phyloP scores from a whole-genome alignment of 306 rosid genomes.

The Quercus gilva region DNA sequence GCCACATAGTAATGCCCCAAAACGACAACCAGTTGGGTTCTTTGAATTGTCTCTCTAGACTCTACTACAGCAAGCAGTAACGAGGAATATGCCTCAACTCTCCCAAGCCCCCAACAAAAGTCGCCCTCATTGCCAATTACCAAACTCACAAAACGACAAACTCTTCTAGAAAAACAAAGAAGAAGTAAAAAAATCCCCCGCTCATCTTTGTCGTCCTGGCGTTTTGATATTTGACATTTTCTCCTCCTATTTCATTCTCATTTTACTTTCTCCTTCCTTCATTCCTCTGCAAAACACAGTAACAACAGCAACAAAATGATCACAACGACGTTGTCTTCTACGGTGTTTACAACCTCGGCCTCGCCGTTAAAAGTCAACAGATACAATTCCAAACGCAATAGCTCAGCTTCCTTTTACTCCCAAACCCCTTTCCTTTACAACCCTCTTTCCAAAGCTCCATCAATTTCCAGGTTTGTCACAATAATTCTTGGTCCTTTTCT shows the following conservation, averaged over 20 bases:
- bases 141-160: not conserved
- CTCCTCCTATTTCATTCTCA: not conserved
- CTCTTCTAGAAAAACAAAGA: not conserved
- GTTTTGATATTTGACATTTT: not conserved
- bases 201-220: not conserved
- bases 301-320: slow-evolving; percentile 2
- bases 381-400: not conserved
- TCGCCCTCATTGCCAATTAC: not conserved
- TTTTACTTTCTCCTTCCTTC: not conserved
- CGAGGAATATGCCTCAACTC: too few relatives aligned
- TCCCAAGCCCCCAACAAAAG: too few relatives aligned
- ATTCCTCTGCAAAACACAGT: not conserved
- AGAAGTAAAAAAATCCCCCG: not conserved
- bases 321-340: slow-evolving; percentile 35
- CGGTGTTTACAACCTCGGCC: slow-evolving; percentile 31
- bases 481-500: not conserved
- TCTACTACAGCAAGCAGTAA: too few relatives aligned
- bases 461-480: slow-evolving; percentile 40
- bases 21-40: too few relatives aligned
- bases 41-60: too few relatives aligned
- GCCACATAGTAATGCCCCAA: too few relatives aligned
- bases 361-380: slow-evolving; percentile 22
- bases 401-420: slow-evolving; percentile 16
- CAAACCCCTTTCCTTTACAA: slow-evolving; percentile 15
- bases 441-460: slow-evolving; percentile 26